phyloP scores from a whole-genome alignment of 495 filamentous ascomycete genomes.

The Viridothelium virens region DNA sequence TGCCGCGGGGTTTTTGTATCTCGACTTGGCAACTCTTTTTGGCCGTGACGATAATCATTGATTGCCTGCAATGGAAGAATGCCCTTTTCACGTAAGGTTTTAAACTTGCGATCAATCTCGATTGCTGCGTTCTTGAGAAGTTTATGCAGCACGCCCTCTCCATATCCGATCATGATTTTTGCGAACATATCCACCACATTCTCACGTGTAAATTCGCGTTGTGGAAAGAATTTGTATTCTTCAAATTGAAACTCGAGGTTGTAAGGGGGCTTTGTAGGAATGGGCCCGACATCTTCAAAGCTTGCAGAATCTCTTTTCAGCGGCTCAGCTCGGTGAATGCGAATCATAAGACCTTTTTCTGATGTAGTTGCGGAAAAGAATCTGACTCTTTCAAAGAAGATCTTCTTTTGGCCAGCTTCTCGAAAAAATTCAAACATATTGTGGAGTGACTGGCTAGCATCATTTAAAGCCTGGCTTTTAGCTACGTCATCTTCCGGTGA shows the following conservation, averaged over 20 bases:
- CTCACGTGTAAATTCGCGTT: background rate
- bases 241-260: slow-evolving; percentile 1
- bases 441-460: background rate
- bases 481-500: background rate
- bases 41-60: background rate
- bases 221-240: background rate
- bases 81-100: background rate
- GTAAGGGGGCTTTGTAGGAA: background rate
- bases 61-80: background rate
- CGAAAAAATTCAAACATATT: slow-evolving; percentile 10
- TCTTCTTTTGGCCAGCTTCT: background rate
- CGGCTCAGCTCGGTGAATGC: background rate
- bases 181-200: background rate
- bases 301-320: background rate
- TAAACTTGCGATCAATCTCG: background rate
- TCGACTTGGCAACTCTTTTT: background rate
- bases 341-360: background rate
- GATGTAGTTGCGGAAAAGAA: slow-evolving; percentile 5
- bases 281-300: background rate
- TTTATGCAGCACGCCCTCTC: background rate
- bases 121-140: background rate
- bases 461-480: background rate
- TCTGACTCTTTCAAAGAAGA: background rate
- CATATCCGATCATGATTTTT: slow-evolving; percentile 5
- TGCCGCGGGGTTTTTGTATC: background rate